phyloP scores from a whole-genome alignment of 1,284 basidiomycete species.

The Fomitiporia mediterranea region DNA sequence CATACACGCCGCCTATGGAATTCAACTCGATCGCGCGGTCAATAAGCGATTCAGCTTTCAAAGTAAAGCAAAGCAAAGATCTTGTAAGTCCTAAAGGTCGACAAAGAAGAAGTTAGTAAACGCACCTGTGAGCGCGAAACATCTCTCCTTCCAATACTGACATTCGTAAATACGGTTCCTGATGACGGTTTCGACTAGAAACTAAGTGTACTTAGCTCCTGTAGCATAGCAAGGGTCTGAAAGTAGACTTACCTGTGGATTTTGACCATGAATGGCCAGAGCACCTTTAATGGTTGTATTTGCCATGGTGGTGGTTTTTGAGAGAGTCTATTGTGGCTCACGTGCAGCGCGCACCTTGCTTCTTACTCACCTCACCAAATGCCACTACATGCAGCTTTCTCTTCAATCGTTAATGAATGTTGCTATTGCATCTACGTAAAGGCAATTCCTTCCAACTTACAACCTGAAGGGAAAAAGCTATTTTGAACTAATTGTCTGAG shows the following conservation, averaged over 20 bases:
- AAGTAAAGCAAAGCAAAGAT: neutral
- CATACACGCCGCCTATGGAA: slow-evolving; percentile 89
- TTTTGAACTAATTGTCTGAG: too few relatives aligned
- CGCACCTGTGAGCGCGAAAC: slow-evolving; percentile 85
- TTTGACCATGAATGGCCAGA: slow-evolving; percentile 86
- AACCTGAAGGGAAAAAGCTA: too few relatives aligned
- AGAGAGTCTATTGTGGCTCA: too few relatives aligned
- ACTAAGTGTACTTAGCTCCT: slow-evolving; percentile 46
- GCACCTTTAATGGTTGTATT: slow-evolving; percentile 87
- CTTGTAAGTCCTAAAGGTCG: neutral
- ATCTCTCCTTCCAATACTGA: slow-evolving; percentile 95
- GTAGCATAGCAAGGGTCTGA: neutral
- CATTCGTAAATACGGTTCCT: slow-evolving; percentile 96
- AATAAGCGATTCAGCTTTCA: slow-evolving; percentile 82
- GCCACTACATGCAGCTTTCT: too few relatives aligned
- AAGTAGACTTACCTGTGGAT: slow-evolving; percentile 66
- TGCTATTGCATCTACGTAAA: too few relatives aligned
- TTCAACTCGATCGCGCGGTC: slow-evolving; percentile 85
- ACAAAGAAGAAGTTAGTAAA: slow-evolving; percentile 16
- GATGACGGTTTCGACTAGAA: slow-evolving; percentile 94
- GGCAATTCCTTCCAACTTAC: too few relatives aligned
- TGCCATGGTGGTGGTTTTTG: slow-evolving; percentile 71
- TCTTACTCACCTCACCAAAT: too few relatives aligned
- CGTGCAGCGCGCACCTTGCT: too few relatives aligned
- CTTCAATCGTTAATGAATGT: too few relatives aligned